These are phyloP conservation scores for Echria macrotheca DNA, from an alignment of 495 filamentous ascomycete genomes.

Conservation along the genomic window DNA sequence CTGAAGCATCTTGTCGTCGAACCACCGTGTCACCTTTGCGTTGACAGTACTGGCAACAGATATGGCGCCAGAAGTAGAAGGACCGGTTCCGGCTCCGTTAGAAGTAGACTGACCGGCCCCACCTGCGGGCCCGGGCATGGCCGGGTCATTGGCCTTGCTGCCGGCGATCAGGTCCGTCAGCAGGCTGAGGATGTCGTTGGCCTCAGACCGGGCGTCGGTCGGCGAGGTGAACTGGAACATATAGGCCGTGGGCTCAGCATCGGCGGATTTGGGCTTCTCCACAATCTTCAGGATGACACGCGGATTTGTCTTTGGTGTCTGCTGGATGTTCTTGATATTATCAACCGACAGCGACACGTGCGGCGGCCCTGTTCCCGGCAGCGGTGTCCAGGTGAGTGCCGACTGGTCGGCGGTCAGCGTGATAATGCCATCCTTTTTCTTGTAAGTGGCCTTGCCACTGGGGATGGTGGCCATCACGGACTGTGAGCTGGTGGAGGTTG, in stretches of 20 bases:
- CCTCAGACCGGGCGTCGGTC: constrained; percentile 69
- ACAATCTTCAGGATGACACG: constrained; percentile 93
- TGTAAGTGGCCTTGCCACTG: constrained; percentile 73
- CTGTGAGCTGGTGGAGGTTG: too few species aligned
- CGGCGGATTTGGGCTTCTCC: constrained; percentile 51
- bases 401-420: constrained; percentile 62
- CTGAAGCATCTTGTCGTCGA: constrained; percentile 70
- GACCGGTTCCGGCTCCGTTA: constrained; percentile 28
- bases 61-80: constrained; percentile 43
- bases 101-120: constrained; percentile 23
- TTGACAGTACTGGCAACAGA: constrained; percentile 43
- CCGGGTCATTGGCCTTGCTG: constrained; percentile 52
- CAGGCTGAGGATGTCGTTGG: constrained; percentile 73
- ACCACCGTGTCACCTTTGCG: constrained; percentile 54
- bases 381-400: constrained; percentile 75
- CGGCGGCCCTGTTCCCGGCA: constrained; percentile 47
- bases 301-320: constrained; percentile 71
- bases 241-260: constrained; percentile 57
- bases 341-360: constrained; percentile 63
- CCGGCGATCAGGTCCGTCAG: constrained; percentile 72
- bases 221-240: constrained; percentile 82
- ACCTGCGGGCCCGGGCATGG: constrained; percentile 34
- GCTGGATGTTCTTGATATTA: constrained; percentile 85
- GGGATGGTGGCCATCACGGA: constrained; percentile 37
- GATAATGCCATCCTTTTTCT: constrained; percentile 92